Evolutionary conservation across 1,284 basidiomycete species (phyloP), one percentile per base, ranked within the genome.

Genomic region (Puccinia triticina): DNA sequence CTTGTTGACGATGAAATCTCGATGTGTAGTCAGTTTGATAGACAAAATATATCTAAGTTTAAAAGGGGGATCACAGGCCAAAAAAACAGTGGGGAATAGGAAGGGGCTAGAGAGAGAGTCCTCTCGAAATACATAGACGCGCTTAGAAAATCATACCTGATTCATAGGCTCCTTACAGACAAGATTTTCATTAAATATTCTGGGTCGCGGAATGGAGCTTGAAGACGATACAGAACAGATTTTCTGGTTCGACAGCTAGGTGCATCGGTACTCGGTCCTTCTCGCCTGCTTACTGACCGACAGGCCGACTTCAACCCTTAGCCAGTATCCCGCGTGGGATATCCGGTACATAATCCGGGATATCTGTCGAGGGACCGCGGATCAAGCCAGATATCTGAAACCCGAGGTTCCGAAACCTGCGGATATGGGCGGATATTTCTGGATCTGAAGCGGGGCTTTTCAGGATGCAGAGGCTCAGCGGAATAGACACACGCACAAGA

Each of bases 81-180:
- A 55, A 55, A 55, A 55, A 55, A 55, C 53, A 55, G 23, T 55
- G 53, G 53, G 53, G 53, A 55, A n/a, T n/a, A 55, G 53, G 23
- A 55, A 21, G 53, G 53, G 53, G 53, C 53, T 55, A 55, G 53
- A 55, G 53, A 55, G 53, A 55, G n/a, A n/a, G n/a, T n/a, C 53
- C 23, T 21, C 4, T 5, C 23, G 53, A 55, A 55, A 55, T 55
- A 55, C 53, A 55, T 55, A 55, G 53, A n/a, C 53, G 53, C 53
- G 53, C 53, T 55, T 55, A 55, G 53, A 55, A 55, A 55, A 55
- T 55, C 53, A 55, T 12, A 21, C 10, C 53, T 55, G 53, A 55
- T 16, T n/a, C 18, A 55, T 55, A 55, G 53, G 23, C 53, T 55
- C 53, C 53, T 55, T 55, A 55, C 14, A 55, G 53, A 55, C 53